Percentiles rank a stretch among this genome's conserved stretches.
Conservation (phyloP, 441 rosid genomes). For the Brassica hybrid region DNA sequence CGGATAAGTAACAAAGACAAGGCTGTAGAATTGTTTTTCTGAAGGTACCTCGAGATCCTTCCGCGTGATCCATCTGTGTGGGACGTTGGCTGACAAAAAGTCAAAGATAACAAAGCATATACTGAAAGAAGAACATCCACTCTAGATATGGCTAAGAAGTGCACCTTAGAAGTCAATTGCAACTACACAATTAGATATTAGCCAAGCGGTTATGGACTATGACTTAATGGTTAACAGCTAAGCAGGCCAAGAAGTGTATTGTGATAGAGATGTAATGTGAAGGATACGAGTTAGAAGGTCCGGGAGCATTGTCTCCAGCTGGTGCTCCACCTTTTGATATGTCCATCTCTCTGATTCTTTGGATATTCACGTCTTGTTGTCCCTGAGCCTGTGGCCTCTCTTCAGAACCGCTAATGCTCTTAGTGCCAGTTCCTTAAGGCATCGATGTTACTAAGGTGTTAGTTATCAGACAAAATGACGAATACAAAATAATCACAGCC, state of each 20-base stretch:
- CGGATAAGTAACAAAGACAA: constrained; percentile 8
- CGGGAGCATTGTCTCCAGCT: constrained; percentile 48
- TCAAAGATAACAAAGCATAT: constrained; percentile 46
- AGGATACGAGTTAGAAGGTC: constrained; percentile 56
- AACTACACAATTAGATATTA: background rate
- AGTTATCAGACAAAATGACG: background rate
- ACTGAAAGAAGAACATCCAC: constrained; percentile 7
- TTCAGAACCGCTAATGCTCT: constrained; percentile 59
- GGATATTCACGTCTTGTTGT: constrained; percentile 54
- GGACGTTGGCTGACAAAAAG: constrained; percentile 46
- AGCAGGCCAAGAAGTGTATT: constrained; percentile 7
- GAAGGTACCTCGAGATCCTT: constrained; percentile 55
- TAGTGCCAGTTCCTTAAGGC: constrained; percentile 71
- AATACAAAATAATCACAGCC: constrained; percentile 7
- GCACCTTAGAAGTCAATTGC: constrained; percentile 7
- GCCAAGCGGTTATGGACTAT: background rate
- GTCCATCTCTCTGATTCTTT: constrained; percentile 61
- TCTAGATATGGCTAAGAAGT: too few species aligned
- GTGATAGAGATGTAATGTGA: constrained; percentile 13
- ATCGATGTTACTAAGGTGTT: constrained; percentile 35
- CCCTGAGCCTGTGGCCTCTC: constrained; percentile 58
- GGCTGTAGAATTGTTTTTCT: constrained; percentile 19
- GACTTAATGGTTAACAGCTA: too few species aligned
- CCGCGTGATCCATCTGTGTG: constrained; percentile 44
- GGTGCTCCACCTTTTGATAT: constrained; percentile 60